A percentile compares a stretch with the other conserved stretches of the same genome.
Conservation (phyloP, 176 grass and related monocot genomes). For the Echinochloa phyllopogon region DNA sequence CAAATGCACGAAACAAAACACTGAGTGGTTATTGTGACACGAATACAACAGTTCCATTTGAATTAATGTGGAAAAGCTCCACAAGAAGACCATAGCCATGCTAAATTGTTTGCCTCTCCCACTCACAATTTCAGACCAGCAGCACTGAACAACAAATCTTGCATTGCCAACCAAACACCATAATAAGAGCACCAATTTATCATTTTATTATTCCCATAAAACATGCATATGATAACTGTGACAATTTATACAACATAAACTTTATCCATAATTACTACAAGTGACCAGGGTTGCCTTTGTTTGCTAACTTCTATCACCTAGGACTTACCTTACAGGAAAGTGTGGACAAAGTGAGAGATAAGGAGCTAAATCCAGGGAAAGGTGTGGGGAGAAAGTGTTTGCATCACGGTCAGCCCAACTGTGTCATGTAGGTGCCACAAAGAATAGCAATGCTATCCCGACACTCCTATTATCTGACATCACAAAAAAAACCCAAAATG, state of each 20-base stretch:
- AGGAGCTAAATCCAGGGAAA: neutral
- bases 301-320: neutral
- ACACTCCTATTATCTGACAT: neutral
- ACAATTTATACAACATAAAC: neutral
- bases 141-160: neutral
- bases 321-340: neutral
- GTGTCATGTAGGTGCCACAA: neutral
- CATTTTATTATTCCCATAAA: too few species aligned
- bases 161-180: neutral
- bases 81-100: neutral
- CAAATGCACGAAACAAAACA: neutral
- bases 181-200: neutral
- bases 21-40: neutral
- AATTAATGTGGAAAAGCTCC: neutral
- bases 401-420: neutral
- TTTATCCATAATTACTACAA: neutral
- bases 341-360: neutral
- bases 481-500: slow-evolving; percentile 5
- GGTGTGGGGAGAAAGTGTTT: neutral
- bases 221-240: neutral
- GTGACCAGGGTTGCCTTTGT: neutral
- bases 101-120: neutral
- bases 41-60: neutral
- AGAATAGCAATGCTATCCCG: neutral
- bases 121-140: neutral